These are phyloP conservation scores for Corylus heterophylla DNA, from an alignment of 306 rosid genomes.

Conservation along the genomic window DNA sequence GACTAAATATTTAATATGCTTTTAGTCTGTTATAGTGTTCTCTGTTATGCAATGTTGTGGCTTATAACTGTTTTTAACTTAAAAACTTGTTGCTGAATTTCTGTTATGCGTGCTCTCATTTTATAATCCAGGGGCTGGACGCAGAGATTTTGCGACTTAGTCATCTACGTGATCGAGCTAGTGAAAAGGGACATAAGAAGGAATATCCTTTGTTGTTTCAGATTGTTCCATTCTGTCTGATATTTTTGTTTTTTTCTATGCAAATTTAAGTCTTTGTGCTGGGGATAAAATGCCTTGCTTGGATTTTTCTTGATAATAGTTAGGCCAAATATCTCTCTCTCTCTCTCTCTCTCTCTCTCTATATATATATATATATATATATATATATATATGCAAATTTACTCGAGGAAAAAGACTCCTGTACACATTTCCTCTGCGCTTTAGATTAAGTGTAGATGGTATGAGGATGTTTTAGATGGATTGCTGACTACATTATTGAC, in stretches of 20 bases:
- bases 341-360: too few species aligned
- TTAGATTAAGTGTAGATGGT: constrained; percentile 3
- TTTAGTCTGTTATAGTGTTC: constrained; percentile 6
- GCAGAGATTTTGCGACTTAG: constrained; percentile 65
- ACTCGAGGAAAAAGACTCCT: neutral
- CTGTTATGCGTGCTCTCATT: constrained; percentile 25
- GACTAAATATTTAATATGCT: neutral
- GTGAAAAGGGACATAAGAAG: constrained; percentile 78
- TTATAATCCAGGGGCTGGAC: constrained; percentile 59
- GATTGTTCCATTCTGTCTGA: constrained; percentile 1
- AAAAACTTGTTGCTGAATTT: constrained; percentile 23
- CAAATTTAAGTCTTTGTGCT: constrained; percentile 12
- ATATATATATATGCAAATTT: neutral
- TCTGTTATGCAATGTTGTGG: constrained; percentile 13
- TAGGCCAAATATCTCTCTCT: constrained; percentile 5
- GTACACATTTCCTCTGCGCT: neutral
- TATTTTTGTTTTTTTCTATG: neutral
- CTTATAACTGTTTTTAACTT: constrained; percentile 1
- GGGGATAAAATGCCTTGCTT: constrained; percentile 10
- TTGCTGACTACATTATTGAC: constrained; percentile 16
- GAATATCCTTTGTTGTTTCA: constrained; percentile 83
- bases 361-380: neutral
- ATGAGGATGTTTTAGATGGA: constrained; percentile 13
- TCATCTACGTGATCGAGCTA: constrained; percentile 84
- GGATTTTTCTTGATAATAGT: constrained; percentile 19